phyloP scores from a whole-genome alignment of 345 rosid genomes.

The Murraya paniculata region DNA sequence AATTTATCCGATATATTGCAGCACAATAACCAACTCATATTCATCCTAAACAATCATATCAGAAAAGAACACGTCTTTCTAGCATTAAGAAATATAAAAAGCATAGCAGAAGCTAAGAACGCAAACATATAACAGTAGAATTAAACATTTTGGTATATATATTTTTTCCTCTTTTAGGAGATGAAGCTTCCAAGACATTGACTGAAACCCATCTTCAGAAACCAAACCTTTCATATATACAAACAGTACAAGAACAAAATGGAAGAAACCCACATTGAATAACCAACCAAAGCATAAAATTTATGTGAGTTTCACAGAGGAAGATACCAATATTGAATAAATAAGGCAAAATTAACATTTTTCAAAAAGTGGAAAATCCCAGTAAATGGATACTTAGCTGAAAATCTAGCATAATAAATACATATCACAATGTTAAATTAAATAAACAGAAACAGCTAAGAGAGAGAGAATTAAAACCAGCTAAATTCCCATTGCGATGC shows the following conservation, averaged over 20 bases:
- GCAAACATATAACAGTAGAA: background rate
- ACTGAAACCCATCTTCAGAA: background rate
- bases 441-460: background rate
- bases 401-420: background rate
- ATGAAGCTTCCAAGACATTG: background rate
- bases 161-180: no score
- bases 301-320: background rate
- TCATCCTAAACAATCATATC: background rate
- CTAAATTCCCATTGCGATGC: slow-evolving; percentile 49
- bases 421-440: background rate
- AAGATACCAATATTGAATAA: background rate
- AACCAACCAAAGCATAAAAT: background rate
- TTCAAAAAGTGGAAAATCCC: background rate
- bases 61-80: background rate
- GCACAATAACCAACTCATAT: background rate
- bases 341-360: background rate
- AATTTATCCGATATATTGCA: background rate
- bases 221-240: background rate
- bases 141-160: no score
- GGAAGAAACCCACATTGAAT: background rate
- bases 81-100: background rate
- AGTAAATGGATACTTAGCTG: background rate
- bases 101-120: background rate
- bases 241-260: background rate
- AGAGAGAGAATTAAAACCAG: slow-evolving; percentile 32